phyloP scores from a whole-genome alignment of 2,329 filamentous ascomycete genomes.

The Penicillium sp. region DNA sequence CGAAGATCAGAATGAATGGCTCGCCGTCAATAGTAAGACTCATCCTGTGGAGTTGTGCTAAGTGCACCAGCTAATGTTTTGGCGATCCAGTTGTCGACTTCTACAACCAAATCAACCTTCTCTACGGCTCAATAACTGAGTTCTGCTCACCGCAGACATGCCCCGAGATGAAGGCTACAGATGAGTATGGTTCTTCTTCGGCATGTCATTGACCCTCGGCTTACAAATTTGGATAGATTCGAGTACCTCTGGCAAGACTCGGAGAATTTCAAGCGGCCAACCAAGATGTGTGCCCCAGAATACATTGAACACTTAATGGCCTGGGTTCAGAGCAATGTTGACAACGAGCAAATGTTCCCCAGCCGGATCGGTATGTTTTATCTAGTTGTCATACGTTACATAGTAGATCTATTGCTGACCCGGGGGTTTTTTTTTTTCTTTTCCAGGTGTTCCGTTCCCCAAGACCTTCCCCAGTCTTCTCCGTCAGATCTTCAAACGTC shows the following conservation, averaged over 20 bases:
- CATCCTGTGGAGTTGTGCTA: background rate
- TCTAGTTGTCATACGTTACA: background rate
- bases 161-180: conserved; percentile 99
- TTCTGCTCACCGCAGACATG: conserved; percentile 97
- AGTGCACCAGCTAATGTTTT: conserved; percentile 22
- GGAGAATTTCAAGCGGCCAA: conserved; percentile 90
- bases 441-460: conserved; percentile 80
- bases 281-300: conserved; percentile 94
- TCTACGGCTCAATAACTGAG: conserved; percentile 98
- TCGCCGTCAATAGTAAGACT: conserved; percentile 85
- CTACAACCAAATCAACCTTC: conserved; percentile 99
- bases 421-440: conserved; percentile 12
- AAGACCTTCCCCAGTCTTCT: conserved; percentile 86
- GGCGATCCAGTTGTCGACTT: conserved; percentile 85
- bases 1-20: conserved; percentile 96
- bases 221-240: conserved; percentile 58
- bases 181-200: conserved; percentile 65
- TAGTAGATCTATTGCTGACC: background rate
- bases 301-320: conserved; percentile 98
- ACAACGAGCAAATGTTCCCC: conserved; percentile 94
- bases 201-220: background rate
- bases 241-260: conserved; percentile 99
- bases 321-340: conserved; percentile 93
- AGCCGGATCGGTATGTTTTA: conserved; percentile 70
- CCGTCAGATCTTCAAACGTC: conserved; percentile 95